Evolutionary conservation across 129 eudicot genomes (phyloP), one percentile per base, ranked within the genome.

Genomic region (Ambrosia artemisiifolia): DNA sequence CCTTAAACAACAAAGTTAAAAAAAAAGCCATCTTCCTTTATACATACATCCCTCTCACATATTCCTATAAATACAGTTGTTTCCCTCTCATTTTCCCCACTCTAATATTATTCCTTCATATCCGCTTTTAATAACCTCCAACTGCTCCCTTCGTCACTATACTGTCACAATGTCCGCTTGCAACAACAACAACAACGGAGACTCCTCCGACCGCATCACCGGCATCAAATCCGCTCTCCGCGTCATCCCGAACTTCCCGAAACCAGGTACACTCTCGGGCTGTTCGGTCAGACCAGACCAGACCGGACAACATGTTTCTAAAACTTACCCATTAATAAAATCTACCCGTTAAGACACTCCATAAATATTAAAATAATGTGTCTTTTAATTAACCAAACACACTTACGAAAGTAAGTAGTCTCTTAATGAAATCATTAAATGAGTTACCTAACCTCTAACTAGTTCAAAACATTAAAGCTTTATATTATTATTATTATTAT

Each of bases 191-290:
- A 72, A 71, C 16, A 60, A 36, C 81, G 40, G 49, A 51, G 75
- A 48, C 19, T 35, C 75, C 72, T 61, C 47, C 77, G 67, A 67
- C 18, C 89, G 90, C 46, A 82, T 87, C 71, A 65, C 72, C 40
- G 86, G 78, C 77, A 89, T 85, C 77, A 81, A 83, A 61, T 81
- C 89, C 10, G 81, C 80, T 67, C 91, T 92, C 50, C 88, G 98
- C 12, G 98, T 92, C 35, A 85, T 92, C 56, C 98, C 98, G 59
- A 49, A 92, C 78, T 92, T 92, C 76, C 98, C 98, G 2, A 92
- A 92, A 83, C 95, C 96, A 83, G 98, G 98, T 88, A 55, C 59
- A 28, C 60, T 49, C 5, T 24, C 28, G 28, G 28, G 28, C 28
- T 24, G 28, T 24, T 24, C 28, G 28, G 28, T 24, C 28, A 24